Evolutionary conservation across 305 asterid genomes (phyloP).

Genomic region (Fraxinus latifolia): DNA sequence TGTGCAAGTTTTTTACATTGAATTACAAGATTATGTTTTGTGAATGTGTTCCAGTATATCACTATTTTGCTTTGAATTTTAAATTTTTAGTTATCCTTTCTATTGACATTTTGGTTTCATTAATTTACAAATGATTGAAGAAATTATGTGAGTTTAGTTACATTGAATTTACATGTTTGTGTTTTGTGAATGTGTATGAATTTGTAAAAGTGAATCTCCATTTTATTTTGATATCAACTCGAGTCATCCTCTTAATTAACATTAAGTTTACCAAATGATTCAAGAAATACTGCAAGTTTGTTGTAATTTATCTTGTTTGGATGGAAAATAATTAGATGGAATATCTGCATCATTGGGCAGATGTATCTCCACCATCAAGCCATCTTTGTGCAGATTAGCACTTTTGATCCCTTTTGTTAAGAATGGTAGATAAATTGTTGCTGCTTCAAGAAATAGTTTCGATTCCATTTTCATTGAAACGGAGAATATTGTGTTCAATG

Average conservation of each 20-base stretch:
- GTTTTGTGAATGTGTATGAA: conserved; percentile 12
- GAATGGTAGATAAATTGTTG: not conserved
- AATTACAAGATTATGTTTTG: not conserved
- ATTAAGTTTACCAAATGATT: conserved; percentile 4
- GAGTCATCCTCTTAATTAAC: conserved; percentile 8
- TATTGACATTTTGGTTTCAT: not conserved
- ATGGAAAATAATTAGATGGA: not conserved
- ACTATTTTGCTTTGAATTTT: not conserved
- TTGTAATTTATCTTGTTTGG: not conserved
- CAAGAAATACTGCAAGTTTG: not conserved
- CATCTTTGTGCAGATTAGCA: not conserved
- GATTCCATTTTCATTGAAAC: not conserved
- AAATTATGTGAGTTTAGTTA: not conserved
- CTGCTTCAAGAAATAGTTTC: not conserved
- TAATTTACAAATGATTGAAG: not conserved
- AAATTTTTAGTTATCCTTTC: not conserved
- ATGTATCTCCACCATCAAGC: not conserved
- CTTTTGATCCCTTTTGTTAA: not conserved
- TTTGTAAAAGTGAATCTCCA: conserved; percentile 34
- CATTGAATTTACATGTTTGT: conserved; percentile 12
- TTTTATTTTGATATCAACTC: conserved; percentile 16
- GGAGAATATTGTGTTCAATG: not conserved
- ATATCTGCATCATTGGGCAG: not conserved
- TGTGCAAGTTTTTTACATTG: not conserved
- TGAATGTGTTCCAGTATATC: not conserved